phyloP scores from a whole-genome alignment of 352 stramenopile species.

The Pythium periplocum region DNA sequence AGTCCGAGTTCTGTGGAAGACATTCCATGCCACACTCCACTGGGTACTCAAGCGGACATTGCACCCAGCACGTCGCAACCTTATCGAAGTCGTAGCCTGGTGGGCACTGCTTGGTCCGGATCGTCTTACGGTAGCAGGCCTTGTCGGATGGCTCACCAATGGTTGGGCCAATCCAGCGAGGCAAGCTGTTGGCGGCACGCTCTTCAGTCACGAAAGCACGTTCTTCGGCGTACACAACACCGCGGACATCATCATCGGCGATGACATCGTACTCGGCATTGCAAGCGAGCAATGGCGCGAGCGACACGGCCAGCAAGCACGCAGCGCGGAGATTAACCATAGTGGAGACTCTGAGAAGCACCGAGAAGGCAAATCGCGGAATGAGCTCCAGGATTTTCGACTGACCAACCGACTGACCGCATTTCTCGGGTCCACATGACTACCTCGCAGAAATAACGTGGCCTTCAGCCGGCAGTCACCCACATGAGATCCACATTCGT shows the following conservation, averaged over 20 bases:
- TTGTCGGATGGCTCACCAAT: conserved; percentile 22
- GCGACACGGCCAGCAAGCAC: no score
- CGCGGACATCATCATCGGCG: not conserved
- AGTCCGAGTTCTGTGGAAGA: conserved; percentile 65
- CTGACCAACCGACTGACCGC: no score
- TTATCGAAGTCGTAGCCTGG: conserved; percentile 46
- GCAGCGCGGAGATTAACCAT: no score
- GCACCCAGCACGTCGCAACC: conserved; percentile 47
- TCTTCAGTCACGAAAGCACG: not conserved
- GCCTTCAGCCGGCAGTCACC: no score
- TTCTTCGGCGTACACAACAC: not conserved
- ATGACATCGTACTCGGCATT: not conserved
- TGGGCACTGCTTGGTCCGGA: conserved; percentile 25
- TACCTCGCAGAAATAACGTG: no score
- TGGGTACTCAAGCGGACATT: conserved; percentile 70
- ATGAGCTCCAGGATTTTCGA: no score
- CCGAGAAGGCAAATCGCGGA: no score
- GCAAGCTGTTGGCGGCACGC: not conserved
- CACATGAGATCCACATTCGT: no score
- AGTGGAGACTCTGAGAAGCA: no score
- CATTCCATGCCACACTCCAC: conserved; percentile 68
- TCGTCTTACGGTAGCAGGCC: conserved; percentile 50
- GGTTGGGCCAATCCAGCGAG: conserved; percentile 26
- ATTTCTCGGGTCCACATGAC: no score
- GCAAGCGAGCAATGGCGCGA: no score